Conservation (phyloP, 352 stramenopile genomes). For the Lagenidium giganteum region DNA sequence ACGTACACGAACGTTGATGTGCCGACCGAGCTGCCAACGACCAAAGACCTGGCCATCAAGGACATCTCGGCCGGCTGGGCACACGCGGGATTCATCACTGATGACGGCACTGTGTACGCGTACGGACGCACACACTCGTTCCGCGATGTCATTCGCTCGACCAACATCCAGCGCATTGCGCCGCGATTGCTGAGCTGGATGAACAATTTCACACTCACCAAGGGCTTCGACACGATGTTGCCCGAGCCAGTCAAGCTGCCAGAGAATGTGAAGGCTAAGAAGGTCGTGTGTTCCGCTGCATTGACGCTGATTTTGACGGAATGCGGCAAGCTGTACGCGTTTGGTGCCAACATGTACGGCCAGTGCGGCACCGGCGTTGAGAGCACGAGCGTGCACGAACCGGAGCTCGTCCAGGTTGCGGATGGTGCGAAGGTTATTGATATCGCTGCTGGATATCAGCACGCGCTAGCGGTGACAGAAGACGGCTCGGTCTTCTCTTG, state of each 20-base stretch:
- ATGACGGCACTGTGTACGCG: conserved; percentile 60
- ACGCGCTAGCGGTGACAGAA: conserved; percentile 64
- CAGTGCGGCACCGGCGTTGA: conserved; percentile 71
- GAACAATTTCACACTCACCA: conserved; percentile 64
- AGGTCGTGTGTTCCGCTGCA: conserved; percentile 81
- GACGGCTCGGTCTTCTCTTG: conserved; percentile 70
- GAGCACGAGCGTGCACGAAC: conserved; percentile 46
- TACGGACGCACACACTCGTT: conserved; percentile 82
- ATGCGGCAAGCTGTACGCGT: conserved; percentile 70
- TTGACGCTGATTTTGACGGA: conserved; percentile 73
- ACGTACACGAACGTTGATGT: conserved; percentile 46
- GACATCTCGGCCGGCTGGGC: conserved; percentile 75
- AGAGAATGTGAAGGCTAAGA: conserved; percentile 51
- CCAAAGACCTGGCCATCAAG: conserved; percentile 36
- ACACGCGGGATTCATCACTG: conserved; percentile 69
- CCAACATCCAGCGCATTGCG: conserved; percentile 78
- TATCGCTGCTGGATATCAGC: conserved; percentile 73
- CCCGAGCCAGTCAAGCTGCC: conserved; percentile 53
- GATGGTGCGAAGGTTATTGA: conserved; percentile 66
- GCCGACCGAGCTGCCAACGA: conserved; percentile 40
- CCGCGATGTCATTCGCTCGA: conserved; percentile 76
- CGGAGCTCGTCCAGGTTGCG: conserved; percentile 45
- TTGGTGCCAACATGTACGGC: conserved; percentile 76
- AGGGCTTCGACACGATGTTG: conserved; percentile 59
- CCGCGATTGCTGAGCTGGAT: conserved; percentile 64